Evolutionary conservation across 2,329 filamentous ascomycete species (phyloP).

Genomic region (Hansfordia pulvinata): DNA sequence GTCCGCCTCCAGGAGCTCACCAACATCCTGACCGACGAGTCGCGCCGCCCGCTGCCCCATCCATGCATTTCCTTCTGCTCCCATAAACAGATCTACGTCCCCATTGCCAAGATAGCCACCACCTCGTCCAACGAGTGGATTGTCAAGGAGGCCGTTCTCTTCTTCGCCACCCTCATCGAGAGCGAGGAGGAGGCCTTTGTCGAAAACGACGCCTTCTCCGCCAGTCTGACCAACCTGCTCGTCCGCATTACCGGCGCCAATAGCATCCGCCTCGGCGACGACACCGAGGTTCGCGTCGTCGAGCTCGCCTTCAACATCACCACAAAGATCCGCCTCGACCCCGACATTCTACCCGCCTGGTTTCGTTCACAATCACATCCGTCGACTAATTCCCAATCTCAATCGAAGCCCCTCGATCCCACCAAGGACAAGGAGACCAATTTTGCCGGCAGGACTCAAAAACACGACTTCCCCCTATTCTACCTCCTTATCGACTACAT

Average conservation of each 20-base stretch:
- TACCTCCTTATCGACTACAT: slow-evolving; percentile 95
- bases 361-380: no score
- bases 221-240: slow-evolving; percentile 75
- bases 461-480: slow-evolving; percentile 89
- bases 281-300: slow-evolving; percentile 79
- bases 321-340: slow-evolving; percentile 86
- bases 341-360: slow-evolving; percentile 79
- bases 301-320: slow-evolving; percentile 93
- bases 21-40: slow-evolving; percentile 75
- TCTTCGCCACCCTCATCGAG: slow-evolving; percentile 88
- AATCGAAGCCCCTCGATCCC: slow-evolving; percentile 22
- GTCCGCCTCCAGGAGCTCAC: slow-evolving; percentile 50
- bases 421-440: slow-evolving; percentile 41
- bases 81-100: slow-evolving; percentile 76
- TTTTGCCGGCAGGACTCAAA: slow-evolving; percentile 78
- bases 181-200: slow-evolving; percentile 94
- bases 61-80: slow-evolving; percentile 83
- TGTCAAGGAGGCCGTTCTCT: slow-evolving; percentile 68
- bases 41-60: slow-evolving; percentile 75
- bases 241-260: slow-evolving; percentile 64
- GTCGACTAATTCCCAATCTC: slow-evolving; percentile 25
- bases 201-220: slow-evolving; percentile 73
- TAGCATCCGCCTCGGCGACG: slow-evolving; percentile 57
- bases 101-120: slow-evolving; percentile 78
- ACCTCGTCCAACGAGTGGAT: slow-evolving; percentile 76